phyloP scores from a whole-genome alignment of 768 basidiomycete genomes.

The Harrya chromipes region DNA sequence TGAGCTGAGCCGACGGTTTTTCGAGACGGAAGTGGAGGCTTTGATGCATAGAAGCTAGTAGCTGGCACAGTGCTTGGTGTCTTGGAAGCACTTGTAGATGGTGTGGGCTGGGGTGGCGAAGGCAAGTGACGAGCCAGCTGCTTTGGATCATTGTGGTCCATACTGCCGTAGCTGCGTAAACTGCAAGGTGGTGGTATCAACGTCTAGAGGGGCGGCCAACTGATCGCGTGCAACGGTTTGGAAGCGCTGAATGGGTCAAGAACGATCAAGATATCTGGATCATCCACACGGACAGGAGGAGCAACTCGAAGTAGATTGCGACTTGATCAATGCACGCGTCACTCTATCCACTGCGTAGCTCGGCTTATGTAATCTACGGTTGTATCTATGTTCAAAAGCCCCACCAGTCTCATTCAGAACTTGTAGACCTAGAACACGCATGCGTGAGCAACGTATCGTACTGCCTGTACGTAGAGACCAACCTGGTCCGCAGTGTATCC shows the following conservation, averaged over 20 bases:
- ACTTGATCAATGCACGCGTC: conserved; percentile 28
- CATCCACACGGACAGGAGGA: conserved; percentile 10
- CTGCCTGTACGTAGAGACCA: neutral
- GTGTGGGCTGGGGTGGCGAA: conserved; percentile 45
- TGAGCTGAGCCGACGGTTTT: conserved; percentile 35
- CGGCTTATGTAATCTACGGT: conserved; percentile 31
- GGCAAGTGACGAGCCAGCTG: conserved; percentile 32
- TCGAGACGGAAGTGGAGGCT: conserved; percentile 36
- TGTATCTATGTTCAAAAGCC: too few species aligned
- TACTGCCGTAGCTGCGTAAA: conserved; percentile 21
- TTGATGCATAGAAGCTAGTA: conserved; percentile 28
- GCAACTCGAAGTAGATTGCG: conserved; percentile 12
- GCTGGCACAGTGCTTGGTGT: conserved; percentile 25
- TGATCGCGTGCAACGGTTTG: conserved; percentile 5
- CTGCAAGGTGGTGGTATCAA: conserved; percentile 9
- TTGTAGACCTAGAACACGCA: conserved; percentile 37
- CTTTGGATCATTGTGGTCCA: conserved; percentile 48
- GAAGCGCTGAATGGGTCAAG: neutral
- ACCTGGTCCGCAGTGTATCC: conserved; percentile 90
- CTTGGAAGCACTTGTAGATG: conserved; percentile 31
- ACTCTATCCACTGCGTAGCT: conserved; percentile 8
- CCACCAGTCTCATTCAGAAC: too few species aligned
- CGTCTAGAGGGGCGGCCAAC: neutral
- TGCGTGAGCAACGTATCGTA: neutral
- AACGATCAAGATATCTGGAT: conserved; percentile 19